A percentile compares a stretch with the other conserved stretches of the same genome.
Evolutionary conservation across 352 stramenopile genomes (phyloP).

Genomic region (Pythium brachiatum): DNA sequence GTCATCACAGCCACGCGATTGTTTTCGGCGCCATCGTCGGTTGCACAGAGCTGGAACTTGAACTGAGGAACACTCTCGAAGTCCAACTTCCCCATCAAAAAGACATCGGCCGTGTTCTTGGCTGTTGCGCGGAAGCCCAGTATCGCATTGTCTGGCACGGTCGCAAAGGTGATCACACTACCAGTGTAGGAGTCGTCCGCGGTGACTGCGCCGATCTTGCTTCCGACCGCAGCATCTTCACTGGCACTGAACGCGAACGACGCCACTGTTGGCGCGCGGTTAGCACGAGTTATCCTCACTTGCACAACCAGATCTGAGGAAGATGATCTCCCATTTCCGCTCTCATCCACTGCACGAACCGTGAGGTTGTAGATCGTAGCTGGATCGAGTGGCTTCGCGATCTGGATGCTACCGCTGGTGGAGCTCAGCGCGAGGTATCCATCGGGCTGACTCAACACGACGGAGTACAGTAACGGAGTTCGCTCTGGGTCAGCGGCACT

Average conservation of each 20-base stretch:
- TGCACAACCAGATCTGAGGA: conserved; percentile 8
- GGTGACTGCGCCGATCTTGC: conserved; percentile 32
- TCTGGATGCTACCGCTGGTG: neutral
- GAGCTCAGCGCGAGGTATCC: conserved; percentile 1
- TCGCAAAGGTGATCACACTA: conserved; percentile 44
- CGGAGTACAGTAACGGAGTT: conserved; percentile 5
- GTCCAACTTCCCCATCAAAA: conserved; percentile 33
- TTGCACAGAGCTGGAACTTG: conserved; percentile 40
- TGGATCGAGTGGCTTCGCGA: conserved; percentile 1
- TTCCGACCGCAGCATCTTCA: conserved; percentile 25
- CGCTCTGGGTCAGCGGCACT: conserved; percentile 15
- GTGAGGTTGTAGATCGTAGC: conserved; percentile 12
- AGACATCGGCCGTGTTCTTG: conserved; percentile 32
- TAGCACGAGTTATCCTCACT: conserved; percentile 19
- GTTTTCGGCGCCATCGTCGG: conserved; percentile 45
- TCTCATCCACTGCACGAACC: conserved; percentile 21
- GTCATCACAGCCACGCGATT: conserved; percentile 45
- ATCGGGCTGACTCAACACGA: neutral
- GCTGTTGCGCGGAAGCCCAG: conserved; percentile 31
- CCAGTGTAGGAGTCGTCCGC: conserved; percentile 32
- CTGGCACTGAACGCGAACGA: conserved; percentile 14
- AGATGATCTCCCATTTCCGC: conserved; percentile 6
- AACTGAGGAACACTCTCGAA: conserved; percentile 36
- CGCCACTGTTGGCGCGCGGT: conserved; percentile 18
- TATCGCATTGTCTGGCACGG: conserved; percentile 26